These are phyloP conservation scores for Lactarius deliciosus DNA, from an alignment of 768 basidiomycete genomes.

Conservation along the genomic window DNA sequence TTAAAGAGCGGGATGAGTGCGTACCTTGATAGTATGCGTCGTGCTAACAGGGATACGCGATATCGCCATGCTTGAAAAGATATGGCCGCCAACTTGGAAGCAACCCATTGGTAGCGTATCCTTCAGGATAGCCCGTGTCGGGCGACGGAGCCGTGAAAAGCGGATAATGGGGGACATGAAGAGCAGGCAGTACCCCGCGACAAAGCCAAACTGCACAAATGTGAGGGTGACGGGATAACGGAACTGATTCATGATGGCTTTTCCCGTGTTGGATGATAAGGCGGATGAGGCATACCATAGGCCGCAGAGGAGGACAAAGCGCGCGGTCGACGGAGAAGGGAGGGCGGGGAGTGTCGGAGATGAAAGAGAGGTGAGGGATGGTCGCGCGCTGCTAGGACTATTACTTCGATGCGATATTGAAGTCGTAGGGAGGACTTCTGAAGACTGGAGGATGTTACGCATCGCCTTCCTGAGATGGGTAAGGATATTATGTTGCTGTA, in stretches of 20 bases:
- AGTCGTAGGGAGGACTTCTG: slow-evolving; percentile 18
- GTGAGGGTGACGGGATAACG: slow-evolving; percentile 95
- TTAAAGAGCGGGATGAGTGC: slow-evolving; percentile 28
- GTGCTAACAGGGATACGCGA: slow-evolving; percentile 96
- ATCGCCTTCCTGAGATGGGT: slow-evolving; percentile 16
- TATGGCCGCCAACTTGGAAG: slow-evolving; percentile 97
- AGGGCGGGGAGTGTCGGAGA: slow-evolving; percentile 13
- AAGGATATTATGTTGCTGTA: not conserved
- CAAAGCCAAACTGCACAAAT: slow-evolving; percentile 96
- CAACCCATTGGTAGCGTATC: slow-evolving; percentile 93
- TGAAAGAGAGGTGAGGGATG: slow-evolving; percentile 10
- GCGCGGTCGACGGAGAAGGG: slow-evolving; percentile 38
- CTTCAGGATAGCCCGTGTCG: slow-evolving; percentile 68
- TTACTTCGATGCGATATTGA: slow-evolving; percentile 14
- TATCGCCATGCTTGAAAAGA: slow-evolving; percentile 97
- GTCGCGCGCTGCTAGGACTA: not conserved
- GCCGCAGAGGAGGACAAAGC: slow-evolving; percentile 77
- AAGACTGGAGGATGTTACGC: slow-evolving; percentile 18
- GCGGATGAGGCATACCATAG: slow-evolving; percentile 96
- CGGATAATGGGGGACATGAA: slow-evolving; percentile 75
- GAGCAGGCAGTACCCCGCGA: slow-evolving; percentile 81
- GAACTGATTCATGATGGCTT: slow-evolving; percentile 90
- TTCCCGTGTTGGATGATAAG: slow-evolving; percentile 94
- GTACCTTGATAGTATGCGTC: slow-evolving; percentile 97
- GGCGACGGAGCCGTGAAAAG: slow-evolving; percentile 65